Evolutionary conservation across 768 basidiomycete genomes (phyloP), one percentile per base, ranked within the genome.

Genomic region (Leccinum barrowsii): DNA sequence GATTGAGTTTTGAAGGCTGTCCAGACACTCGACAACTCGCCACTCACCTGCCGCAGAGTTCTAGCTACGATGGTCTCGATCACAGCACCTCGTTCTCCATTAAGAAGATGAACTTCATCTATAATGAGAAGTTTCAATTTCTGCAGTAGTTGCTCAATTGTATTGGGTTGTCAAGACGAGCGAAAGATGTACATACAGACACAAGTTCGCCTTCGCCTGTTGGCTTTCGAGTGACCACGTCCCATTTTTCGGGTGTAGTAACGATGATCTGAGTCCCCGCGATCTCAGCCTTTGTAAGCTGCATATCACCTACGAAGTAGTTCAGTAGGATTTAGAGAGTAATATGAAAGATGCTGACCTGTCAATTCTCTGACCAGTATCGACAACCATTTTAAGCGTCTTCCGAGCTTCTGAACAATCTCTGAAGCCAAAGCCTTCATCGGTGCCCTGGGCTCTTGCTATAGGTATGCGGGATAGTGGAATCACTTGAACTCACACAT

Each of bases 221-320:
- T 1, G 96, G 94, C 70, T 97, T 98, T 60, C 97, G 79, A 8
- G 97, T 99, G 3, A 99, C 97, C 0, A 99, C 97, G 64, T 98
- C 97, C 97, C 97, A 99, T 73, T 99, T 99, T 72, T 99, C 97
- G 0, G 97, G 97, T 1, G 97, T 99, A 2, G 97, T 99, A 7
- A 99, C 94, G 58, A 99, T 98, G 48, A 99, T 88, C 69, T 98
- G 96, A 10, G 97, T 98, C 72, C 90, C 86, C 1, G 90, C 89
- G 59, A 99, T 94, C 75, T 98, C 96, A 37, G 85, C 81, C 72
- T 90, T 89, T 15, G 97, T 93, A 71, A 99, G 75, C 72, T 98
- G 97, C 95, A 98, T 98, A 67, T 99, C 97, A 73, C 96, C 78
- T 76, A 59, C 40, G 49, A 51, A 58, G 21, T 34, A 8, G 5